Conservation (phyloP, 2,329 filamentous ascomycete genomes). For the Eurotiales sp. region DNA sequence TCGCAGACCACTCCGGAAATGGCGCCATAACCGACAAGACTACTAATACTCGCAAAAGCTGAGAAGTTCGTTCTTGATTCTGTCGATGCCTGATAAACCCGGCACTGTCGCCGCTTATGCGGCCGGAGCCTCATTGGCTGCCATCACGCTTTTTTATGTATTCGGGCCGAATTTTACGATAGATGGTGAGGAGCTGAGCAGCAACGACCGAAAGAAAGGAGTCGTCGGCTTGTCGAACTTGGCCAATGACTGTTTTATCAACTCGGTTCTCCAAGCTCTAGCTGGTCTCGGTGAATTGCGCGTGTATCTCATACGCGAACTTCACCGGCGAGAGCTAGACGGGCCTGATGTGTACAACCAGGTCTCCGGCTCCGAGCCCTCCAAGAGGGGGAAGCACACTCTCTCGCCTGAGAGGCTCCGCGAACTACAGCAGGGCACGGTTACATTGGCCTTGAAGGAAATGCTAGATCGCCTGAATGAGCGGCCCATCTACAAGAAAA, state of each 20-base stretch:
- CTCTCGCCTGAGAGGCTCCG: constrained; percentile 48
- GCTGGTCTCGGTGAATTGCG: constrained; percentile 86
- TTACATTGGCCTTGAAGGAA: constrained; percentile 84
- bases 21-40: not conserved
- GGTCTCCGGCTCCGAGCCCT: constrained; percentile 46
- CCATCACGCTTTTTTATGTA: constrained; percentile 92
- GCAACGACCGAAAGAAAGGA: constrained; percentile 69
- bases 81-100: constrained; percentile 73
- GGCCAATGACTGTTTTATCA: constrained; percentile 96
- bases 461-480: constrained; percentile 92
- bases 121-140: constrained; percentile 89
- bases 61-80: not conserved
- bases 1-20: not conserved
- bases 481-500: constrained; percentile 88
- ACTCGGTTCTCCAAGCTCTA: constrained; percentile 89
- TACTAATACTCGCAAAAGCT: no score
- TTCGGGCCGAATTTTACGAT: constrained; percentile 97
- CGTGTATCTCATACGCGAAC: constrained; percentile 86
- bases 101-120: constrained; percentile 87
- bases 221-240: constrained; percentile 86
- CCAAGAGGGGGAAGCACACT: constrained; percentile 22
- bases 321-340: constrained; percentile 77
- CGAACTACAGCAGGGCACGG: constrained; percentile 71
- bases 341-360: constrained; percentile 70
- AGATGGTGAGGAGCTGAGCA: constrained; percentile 67